A percentile compares a stretch with the other conserved stretches of the same genome.
phyloP scores from a whole-genome alignment of 208 protist genomes.

The Wallacemonas sp. region DNA sequence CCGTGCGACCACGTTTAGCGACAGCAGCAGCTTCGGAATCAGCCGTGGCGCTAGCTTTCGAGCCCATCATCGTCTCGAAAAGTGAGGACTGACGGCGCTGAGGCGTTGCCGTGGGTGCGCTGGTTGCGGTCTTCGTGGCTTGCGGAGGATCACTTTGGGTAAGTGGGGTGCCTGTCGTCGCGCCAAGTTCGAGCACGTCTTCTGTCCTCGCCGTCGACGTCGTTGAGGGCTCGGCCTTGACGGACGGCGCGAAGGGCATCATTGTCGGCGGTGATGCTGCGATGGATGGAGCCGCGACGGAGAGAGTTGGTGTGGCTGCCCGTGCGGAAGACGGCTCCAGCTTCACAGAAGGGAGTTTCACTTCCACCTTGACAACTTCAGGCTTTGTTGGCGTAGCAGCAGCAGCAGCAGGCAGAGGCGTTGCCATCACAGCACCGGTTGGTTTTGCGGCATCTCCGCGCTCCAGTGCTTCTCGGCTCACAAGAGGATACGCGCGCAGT shows the following conservation, averaged over 20 bases:
- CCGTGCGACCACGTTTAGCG: not conserved
- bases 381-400: not conserved
- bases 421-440: no score
- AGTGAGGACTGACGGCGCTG: constrained; percentile 31
- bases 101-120: not conserved
- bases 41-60: not conserved
- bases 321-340: no score
- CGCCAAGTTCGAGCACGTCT: not conserved
- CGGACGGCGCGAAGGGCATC: no score
- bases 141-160: no score
- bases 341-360: no score
- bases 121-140: constrained; percentile 1
- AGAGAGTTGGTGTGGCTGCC: no score
- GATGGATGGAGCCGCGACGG: no score
- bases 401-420: no score
- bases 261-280: no score
- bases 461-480: constrained; percentile 18
- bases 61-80: constrained; percentile 37
- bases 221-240: not conserved
- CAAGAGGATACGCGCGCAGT: constrained; percentile 27
- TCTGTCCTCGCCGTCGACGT: not conserved
- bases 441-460: not conserved
- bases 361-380: not conserved
- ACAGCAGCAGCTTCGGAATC: not conserved
- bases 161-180: no score